These are phyloP conservation scores for Lathyrus sativus DNA, from an alignment of 306 rosid species.

Conservation along the genomic window DNA sequence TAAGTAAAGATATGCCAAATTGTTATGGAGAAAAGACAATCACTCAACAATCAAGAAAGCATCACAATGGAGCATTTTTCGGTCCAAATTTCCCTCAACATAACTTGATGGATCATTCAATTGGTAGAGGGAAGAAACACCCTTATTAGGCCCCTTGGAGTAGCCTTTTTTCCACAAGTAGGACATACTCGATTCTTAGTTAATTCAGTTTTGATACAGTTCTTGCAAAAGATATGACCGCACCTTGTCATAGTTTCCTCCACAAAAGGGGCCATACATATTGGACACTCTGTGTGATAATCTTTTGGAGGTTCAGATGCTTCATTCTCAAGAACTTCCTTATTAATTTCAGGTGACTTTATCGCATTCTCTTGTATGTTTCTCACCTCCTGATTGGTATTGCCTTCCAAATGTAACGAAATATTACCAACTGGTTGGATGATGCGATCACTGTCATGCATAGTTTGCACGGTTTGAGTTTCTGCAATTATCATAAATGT, in stretches of 20 bases:
- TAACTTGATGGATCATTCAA: slow-evolving; percentile 37
- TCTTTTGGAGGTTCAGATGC: slow-evolving; percentile 58
- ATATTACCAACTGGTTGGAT: slow-evolving; percentile 31
- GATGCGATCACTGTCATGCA: not conserved
- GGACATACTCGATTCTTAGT: slow-evolving; percentile 62
- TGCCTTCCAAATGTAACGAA: slow-evolving; percentile 57
- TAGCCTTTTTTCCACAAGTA: slow-evolving; percentile 75
- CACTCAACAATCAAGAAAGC: too few relatives aligned
- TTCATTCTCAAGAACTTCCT: not conserved
- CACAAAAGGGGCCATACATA: slow-evolving; percentile 62
- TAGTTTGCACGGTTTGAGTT: slow-evolving; percentile 24
- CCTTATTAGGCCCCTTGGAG: slow-evolving; percentile 58
- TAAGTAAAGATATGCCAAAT: too few relatives aligned
- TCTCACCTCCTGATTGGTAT: slow-evolving; percentile 59
- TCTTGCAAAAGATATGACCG: slow-evolving; percentile 33
- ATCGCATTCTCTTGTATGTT: not conserved
- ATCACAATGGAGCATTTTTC: too few relatives aligned
- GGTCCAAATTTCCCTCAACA: too few relatives aligned
- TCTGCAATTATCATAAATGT: slow-evolving; percentile 47
- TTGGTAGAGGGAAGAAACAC: slow-evolving; percentile 72
- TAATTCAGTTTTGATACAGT: slow-evolving; percentile 64
- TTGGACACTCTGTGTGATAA: slow-evolving; percentile 64
- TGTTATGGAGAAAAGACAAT: too few relatives aligned
- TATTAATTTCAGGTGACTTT: not conserved
- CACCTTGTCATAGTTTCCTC: slow-evolving; percentile 78